phyloP scores from a whole-genome alignment of 345 rosid genomes.

The Rhodomyrtus tomentosa region DNA sequence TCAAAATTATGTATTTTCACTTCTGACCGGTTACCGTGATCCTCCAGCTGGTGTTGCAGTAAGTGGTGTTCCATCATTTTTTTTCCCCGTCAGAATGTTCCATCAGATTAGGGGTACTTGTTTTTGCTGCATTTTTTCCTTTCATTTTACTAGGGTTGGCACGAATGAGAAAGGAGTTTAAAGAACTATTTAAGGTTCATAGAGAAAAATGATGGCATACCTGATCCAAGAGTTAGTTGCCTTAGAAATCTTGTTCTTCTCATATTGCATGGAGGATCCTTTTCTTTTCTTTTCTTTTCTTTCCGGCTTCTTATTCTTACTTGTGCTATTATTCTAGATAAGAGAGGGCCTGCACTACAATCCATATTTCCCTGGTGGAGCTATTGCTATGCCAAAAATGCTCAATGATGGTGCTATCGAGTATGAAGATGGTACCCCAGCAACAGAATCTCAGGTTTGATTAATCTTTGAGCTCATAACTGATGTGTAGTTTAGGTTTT shows the following conservation, averaged over 20 bases:
- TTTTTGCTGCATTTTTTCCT: not conserved
- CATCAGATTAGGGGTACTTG: not conserved
- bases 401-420: constrained; percentile 93
- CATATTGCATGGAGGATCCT: not conserved
- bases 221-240: not conserved
- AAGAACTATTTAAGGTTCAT: not conserved
- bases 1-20: constrained; percentile 94
- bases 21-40: constrained; percentile 93
- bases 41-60: constrained; percentile 98
- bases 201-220: not conserved
- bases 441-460: constrained; percentile 94
- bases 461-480: not conserved
- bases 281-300: not conserved
- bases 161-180: not conserved
- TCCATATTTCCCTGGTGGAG: constrained; percentile 99
- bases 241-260: not conserved
- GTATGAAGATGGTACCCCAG: constrained; percentile 96
- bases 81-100: too few relatives aligned
- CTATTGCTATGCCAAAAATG: constrained; percentile 99
- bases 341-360: constrained; percentile 94
- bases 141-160: not conserved
- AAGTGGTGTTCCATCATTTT: not conserved
- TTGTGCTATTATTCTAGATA: constrained; percentile 33
- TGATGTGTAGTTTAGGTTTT: not conserved
- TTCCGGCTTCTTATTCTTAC: not conserved